phyloP scores from a whole-genome alignment of 164 flowering plant genomes.

The Annona cherimola region DNA sequence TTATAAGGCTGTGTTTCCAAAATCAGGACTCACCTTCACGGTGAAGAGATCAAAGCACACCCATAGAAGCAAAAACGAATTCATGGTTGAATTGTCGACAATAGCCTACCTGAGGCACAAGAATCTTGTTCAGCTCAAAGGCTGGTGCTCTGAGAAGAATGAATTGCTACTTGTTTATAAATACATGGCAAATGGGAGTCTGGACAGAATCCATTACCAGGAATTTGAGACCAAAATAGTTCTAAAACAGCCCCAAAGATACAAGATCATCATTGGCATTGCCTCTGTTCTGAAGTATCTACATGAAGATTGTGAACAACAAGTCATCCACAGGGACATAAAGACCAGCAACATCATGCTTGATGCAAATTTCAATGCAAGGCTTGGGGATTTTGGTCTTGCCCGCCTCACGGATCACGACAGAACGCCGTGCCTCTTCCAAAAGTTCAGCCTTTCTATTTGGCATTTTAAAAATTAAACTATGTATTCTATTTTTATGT shows the following conservation, averaged over 20 bases:
- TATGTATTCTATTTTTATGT: too few relatives aligned
- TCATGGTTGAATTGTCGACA: constrained; percentile 64
- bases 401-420: constrained; percentile 90
- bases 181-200: constrained; percentile 84
- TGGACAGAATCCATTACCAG: constrained; percentile 54
- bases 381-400: constrained; percentile 86
- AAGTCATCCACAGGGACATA: constrained; percentile 88
- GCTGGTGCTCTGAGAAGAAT: constrained; percentile 91
- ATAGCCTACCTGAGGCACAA: constrained; percentile 85
- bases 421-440: constrained; percentile 87
- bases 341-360: constrained; percentile 82
- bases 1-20: constrained; percentile 19
- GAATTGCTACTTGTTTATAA: constrained; percentile 85
- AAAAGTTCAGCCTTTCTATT: too few relatives aligned
- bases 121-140: constrained; percentile 79
- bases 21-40: constrained; percentile 18
- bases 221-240: constrained; percentile 27
- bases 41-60: constrained; percentile 43
- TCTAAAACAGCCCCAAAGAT: constrained; percentile 54
- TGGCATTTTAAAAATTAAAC: too few relatives aligned
- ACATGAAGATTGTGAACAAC: constrained; percentile 91
- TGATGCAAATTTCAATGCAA: constrained; percentile 57
- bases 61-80: constrained; percentile 70
- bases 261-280: constrained; percentile 62
- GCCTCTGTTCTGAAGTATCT: constrained; percentile 74